Conservation (phyloP, 108 stramenopile genomes). For the Nitzschia putrida region DNA sequence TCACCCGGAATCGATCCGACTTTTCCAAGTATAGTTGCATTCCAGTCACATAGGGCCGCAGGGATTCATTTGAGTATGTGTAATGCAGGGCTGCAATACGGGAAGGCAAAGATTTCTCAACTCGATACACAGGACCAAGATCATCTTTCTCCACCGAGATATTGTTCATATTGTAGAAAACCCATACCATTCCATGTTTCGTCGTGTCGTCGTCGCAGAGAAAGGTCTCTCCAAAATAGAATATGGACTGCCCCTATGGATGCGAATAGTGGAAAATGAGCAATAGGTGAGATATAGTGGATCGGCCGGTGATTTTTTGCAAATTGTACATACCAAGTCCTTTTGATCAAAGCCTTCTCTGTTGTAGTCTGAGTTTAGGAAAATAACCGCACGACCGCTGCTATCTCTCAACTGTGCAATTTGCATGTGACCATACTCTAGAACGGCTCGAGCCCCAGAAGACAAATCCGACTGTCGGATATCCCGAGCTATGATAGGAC, state of each 20-base stretch:
- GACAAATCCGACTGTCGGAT: slow-evolving; percentile 23
- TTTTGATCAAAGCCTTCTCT: neutral
- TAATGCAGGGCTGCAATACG: slow-evolving; percentile 22
- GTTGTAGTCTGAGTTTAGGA: neutral
- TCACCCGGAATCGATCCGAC: slow-evolving; percentile 9
- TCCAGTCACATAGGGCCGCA: slow-evolving; percentile 15
- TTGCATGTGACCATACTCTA: slow-evolving; percentile 25
- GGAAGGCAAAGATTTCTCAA: slow-evolving; percentile 18
- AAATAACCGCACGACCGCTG: slow-evolving; percentile 18
- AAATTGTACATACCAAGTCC: neutral
- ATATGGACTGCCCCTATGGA: slow-evolving; percentile 4
- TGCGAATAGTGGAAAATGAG: neutral
- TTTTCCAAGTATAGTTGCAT: slow-evolving; percentile 18
- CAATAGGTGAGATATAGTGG: neutral
- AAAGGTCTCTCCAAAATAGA: slow-evolving; percentile 11
- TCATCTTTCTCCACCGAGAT: neutral
- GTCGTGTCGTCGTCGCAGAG: slow-evolving; percentile 23
- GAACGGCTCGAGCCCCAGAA: neutral
- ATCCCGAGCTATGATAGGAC: slow-evolving; percentile 23
- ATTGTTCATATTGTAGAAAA: slow-evolving; percentile 7
- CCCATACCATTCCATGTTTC: slow-evolving; percentile 8
- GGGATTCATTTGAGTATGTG: slow-evolving; percentile 15
- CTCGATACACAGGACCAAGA: neutral
- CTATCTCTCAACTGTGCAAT: slow-evolving; percentile 10
- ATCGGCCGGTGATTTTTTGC: neutral